Evolutionary conservation across 1,284 basidiomycete genomes (phyloP).

Genomic region (Ganoderma sinense): DNA sequence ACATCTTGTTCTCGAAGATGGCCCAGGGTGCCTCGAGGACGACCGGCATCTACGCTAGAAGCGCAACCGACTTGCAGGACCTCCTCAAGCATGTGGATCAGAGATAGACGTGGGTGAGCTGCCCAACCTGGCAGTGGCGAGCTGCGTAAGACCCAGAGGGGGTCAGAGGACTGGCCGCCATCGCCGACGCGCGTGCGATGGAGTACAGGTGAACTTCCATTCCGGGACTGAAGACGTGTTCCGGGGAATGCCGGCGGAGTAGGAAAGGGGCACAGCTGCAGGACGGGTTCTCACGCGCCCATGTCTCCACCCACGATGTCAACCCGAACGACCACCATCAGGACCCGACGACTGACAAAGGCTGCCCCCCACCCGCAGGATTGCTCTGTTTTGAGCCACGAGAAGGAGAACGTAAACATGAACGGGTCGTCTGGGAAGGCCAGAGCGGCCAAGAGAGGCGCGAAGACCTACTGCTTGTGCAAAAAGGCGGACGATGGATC

Average conservation of each 20-base stretch:
- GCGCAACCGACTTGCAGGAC: background rate
- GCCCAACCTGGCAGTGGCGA: background rate
- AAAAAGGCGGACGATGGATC: slow-evolving; percentile 74
- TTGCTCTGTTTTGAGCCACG: slow-evolving; percentile 8
- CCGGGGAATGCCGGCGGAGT: slow-evolving; percentile 16
- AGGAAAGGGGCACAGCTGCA: slow-evolving; percentile 7
- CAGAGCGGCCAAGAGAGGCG: slow-evolving; percentile 31
- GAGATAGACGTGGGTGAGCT: background rate
- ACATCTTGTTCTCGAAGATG: background rate
- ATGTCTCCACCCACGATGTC: slow-evolving; percentile 45
- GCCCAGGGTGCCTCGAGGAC: background rate
- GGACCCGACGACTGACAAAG: slow-evolving; percentile 22
- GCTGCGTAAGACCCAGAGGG: background rate
- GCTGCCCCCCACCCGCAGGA: slow-evolving; percentile 11
- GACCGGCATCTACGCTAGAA: background rate
- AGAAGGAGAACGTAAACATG: slow-evolving; percentile 32
- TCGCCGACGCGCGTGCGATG: background rate
- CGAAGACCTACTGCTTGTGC: slow-evolving; percentile 63
- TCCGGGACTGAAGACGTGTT: background rate
- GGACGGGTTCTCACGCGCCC: background rate
- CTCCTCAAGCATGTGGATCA: background rate
- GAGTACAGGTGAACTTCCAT: background rate
- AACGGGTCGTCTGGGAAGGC: slow-evolving; percentile 26
- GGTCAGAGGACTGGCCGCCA: background rate
- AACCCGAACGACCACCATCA: slow-evolving; percentile 45